Percentiles rank a stretch among this genome's conserved stretches.
These are phyloP conservation scores for Cruciata laevipes DNA, from an alignment of 257 asterid species.

Conservation along the genomic window DNA sequence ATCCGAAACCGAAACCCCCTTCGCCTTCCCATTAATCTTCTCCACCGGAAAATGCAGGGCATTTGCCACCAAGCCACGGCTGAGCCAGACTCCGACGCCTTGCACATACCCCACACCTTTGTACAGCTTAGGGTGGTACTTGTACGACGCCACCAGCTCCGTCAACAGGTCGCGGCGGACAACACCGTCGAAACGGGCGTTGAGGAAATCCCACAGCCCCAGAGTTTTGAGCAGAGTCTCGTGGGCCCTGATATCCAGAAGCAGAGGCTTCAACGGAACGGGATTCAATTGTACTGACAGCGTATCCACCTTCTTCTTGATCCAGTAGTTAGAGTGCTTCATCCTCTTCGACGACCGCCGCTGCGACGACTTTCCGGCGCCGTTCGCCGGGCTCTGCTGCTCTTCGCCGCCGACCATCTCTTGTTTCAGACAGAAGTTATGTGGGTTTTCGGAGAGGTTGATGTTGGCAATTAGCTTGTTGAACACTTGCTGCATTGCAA, in stretches of 20 bases:
- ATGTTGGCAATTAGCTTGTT: background rate
- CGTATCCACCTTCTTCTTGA: background rate
- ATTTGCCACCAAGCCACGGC: too few relatives aligned
- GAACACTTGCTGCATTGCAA: background rate
- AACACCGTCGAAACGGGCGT: constrained; percentile 4
- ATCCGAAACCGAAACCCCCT: background rate
- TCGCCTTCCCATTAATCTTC: background rate
- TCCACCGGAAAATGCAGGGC: background rate
- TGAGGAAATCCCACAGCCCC: constrained; percentile 19
- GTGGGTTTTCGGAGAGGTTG: too few relatives aligned
- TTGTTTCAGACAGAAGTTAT: too few relatives aligned
- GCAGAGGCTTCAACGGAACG: constrained; percentile 4
- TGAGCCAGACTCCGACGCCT: too few relatives aligned
- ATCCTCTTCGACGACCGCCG: too few relatives aligned
- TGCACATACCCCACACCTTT: too few relatives aligned
- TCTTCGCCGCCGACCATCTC: too few relatives aligned
- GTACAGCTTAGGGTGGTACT: background rate
- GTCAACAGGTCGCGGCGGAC: constrained; percentile 6
- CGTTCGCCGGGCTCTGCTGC: too few relatives aligned
- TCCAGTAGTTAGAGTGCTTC: too few relatives aligned
- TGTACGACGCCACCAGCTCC: constrained; percentile 13
- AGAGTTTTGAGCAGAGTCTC: constrained; percentile 1
- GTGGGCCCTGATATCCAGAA: background rate
- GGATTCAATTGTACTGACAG: background rate
- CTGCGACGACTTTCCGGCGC: too few relatives aligned